Base-by-base conservation (phyloP, 805 yeast genomes). In the Starmerella cellae region DNA sequence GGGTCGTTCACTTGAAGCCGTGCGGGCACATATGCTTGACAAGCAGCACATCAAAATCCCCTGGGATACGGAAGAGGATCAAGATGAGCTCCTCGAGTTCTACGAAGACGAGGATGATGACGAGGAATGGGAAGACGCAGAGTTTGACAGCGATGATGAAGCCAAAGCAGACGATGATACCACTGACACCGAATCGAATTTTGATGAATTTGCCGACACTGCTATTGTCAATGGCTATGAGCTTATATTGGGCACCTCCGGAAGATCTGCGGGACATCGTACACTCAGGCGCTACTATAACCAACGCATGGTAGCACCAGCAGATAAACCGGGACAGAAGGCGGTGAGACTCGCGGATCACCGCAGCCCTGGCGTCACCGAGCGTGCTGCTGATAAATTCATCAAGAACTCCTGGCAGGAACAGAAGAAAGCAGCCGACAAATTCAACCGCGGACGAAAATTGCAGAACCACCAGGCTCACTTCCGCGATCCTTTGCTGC, bases 31-130 rank as follows among this genome's bases (percentile, higher is more conserved):
- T 60, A 79, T 84, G 81, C 54, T 68, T 4, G 71, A 80, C 8
- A 91, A 91, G 61, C 75, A 84, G 44, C 99, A 91, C 60, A 80
- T 88, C 65, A 73, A 75, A 56, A 70, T 91, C 46, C 96, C 97
- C 1, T 91, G 81, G 61, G 97, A 91, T 54, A 62, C 75, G 0
- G 79, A 75, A 41, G 79, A 78, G 44, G 94, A 91, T 55, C 76
- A 77, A 55, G 70, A 76, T 37, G 80, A 78, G 55, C 69, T 88
- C 35, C 72, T 85, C 0, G 79, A 75, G 32, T 91, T 79, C 56
- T 91, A 91, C 58, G 95, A 88, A 58, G 87, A 83, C 62, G 69
- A 82, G 1, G 67, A 85, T 1, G 77, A 76, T 54, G 68, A 60
- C 14, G 63, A 50, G 19, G 61, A 42, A 17, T 59, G 67, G 44